These are phyloP conservation scores for Fusarium marasasianum DNA, from an alignment of 2,329 filamentous ascomycete genomes.

Conservation along the genomic window DNA sequence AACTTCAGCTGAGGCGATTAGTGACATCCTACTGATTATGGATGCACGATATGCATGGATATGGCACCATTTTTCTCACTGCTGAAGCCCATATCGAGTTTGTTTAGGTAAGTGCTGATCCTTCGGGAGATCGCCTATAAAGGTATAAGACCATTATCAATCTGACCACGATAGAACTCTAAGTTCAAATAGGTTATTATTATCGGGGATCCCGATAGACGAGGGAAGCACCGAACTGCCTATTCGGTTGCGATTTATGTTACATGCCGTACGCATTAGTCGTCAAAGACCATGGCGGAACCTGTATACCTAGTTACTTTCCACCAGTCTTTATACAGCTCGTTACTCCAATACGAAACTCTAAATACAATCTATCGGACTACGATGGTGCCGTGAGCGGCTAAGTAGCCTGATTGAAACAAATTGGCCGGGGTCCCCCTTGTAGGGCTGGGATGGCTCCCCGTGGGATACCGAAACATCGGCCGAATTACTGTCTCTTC, in stretches of 20 bases:
- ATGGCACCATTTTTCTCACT: background rate
- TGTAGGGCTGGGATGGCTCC: background rate
- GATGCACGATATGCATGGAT: background rate
- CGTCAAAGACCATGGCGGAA: background rate
- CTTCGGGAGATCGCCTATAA: background rate
- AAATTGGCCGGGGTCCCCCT: background rate
- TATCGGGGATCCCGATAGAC: constrained; percentile 7
- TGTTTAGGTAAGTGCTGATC: background rate
- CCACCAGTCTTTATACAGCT: constrained; percentile 17
- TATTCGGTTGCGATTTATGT: constrained; percentile 5
- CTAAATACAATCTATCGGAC: constrained; percentile 2
- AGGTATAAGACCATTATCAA: background rate
- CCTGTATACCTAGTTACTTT: background rate
- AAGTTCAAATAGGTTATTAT: background rate
- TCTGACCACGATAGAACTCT: background rate
- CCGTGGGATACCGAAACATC: constrained; percentile 1
- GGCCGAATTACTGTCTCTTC: background rate
- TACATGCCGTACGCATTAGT: background rate
- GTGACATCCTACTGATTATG: background rate
- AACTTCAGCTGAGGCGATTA: background rate
- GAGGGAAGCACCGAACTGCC: constrained; percentile 9
- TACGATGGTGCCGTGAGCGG: background rate
- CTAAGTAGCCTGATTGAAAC: constrained; percentile 8
- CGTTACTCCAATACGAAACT: constrained; percentile 5
- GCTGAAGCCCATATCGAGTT: background rate